Conservation (phyloP, 768 basidiomycete species). For the Clathrus columnatus region DNA sequence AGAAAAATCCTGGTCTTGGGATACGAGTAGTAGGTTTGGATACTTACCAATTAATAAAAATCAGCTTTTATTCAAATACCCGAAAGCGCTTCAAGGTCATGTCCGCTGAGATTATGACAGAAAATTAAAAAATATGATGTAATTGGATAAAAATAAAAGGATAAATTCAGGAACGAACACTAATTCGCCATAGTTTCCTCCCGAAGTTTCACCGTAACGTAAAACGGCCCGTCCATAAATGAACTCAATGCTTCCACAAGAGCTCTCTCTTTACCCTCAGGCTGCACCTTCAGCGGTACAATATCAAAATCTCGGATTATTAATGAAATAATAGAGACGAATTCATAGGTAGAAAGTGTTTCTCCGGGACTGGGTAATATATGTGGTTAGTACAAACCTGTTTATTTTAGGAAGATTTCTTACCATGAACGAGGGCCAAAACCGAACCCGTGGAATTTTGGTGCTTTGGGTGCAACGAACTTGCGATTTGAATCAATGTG, state of each 20-base stretch:
- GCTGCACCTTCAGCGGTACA: not conserved
- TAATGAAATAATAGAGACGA: not conserved
- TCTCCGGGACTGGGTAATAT: not conserved
- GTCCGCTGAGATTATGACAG: too few species aligned
- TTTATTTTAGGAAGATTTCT: not conserved
- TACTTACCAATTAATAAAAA: too few species aligned
- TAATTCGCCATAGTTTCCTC: too few species aligned
- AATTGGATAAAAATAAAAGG: too few species aligned
- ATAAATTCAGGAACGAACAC: too few species aligned
- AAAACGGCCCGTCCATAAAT: not conserved
- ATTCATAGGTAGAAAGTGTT: not conserved
- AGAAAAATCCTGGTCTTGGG: too few species aligned
- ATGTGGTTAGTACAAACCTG: not conserved
- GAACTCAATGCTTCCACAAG: not conserved
- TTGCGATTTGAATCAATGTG: not conserved
- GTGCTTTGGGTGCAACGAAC: not conserved
- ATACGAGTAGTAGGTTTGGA: too few species aligned
- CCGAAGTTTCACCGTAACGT: not conserved
- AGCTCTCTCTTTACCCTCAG: not conserved
- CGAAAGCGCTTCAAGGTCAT: too few species aligned
- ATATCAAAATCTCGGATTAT: not conserved
- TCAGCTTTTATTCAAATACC: too few species aligned
- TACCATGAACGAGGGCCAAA: slow-evolving; percentile 3
- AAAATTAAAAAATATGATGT: too few species aligned
- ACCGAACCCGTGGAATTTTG: not conserved